Evolutionary conservation across 2,329 filamentous ascomycete species (phyloP), one percentile per base, ranked within the genome.

Genomic region (Apiospora rasikravindrae): DNA sequence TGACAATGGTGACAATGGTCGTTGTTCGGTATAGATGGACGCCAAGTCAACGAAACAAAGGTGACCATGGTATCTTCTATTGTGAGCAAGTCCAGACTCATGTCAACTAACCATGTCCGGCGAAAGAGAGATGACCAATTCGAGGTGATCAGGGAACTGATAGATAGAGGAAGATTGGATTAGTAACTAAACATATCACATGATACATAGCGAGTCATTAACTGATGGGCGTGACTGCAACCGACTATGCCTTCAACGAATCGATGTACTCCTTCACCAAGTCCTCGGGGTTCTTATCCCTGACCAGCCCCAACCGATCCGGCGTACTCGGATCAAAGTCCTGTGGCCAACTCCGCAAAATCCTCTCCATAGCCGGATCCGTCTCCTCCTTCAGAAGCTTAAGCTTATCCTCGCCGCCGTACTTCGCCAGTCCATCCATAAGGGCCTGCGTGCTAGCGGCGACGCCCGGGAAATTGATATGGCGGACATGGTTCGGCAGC

Each of bases 301-400:
- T 81, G 69, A 84, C 81, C 73, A 89, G 83, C 0, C 89, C 89
- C 69, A 91, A 76, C 67, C 78, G 82, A 70, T 88, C 80, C 11
- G 88, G 84, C 73, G 86, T 84, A 11, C 78, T 81, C 57, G 87
- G 87, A 76, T 90, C 88, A 76, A 90, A 87, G 71, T 87, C 85
- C 73, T 86, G 85, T 14, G 88, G 86, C 90, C 90, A 91, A 73
- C 88, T 88, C 74, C 88, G 84, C 78, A 92, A 80, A 72, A 92
- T 89, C 74, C 83, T 82, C 80, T 90, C 88, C 72, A 88, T 82
- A 33, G 82, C 86, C 42, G 84, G 84, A 75, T 89, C 86, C 72
- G 84, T 86, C 79, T 86, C 86, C 79, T 91, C 89, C 76, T 82
- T 84, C 24, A 91, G 80, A 19, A 88, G 80, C 70, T 80, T 80